phyloP scores from a whole-genome alignment of 148 eudicot genomes.

The Oxyria digyna region DNA sequence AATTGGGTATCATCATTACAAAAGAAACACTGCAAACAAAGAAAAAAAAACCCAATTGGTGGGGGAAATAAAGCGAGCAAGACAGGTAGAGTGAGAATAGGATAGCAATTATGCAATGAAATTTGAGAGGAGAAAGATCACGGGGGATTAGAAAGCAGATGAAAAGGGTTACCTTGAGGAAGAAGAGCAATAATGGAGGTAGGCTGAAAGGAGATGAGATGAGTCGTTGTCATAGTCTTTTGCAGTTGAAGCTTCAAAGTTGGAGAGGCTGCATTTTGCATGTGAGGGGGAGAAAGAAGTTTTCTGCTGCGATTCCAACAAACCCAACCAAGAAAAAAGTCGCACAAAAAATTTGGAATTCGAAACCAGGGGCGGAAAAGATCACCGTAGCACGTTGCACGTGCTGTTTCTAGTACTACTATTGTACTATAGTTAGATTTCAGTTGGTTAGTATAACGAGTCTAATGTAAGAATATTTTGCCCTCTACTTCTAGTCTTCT shows the following conservation, averaged over 20 bases:
- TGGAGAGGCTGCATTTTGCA: background rate
- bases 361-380: slow-evolving; percentile 3
- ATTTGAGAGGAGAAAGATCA: background rate
- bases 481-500: too few species aligned
- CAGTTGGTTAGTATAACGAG: too few species aligned
- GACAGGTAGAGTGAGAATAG: background rate
- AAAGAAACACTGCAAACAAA: background rate
- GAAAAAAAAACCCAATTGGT: background rate
- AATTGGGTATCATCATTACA: background rate
- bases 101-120: too few species aligned
- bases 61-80: background rate
- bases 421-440: too few species aligned
- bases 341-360: background rate
- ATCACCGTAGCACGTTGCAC: background rate
- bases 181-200: background rate
- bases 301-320: background rate
- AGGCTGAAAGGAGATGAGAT: slow-evolving; percentile 1
- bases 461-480: too few species aligned
- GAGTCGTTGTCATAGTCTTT: background rate
- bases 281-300: background rate
- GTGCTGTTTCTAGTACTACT: background rate
- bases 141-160: background rate
- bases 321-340: background rate
- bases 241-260: slow-evolving; percentile 6
- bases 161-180: background rate